These are phyloP conservation scores for Anethum foeniculum DNA, from an alignment of 140 eudicot species.

Conservation along the genomic window DNA sequence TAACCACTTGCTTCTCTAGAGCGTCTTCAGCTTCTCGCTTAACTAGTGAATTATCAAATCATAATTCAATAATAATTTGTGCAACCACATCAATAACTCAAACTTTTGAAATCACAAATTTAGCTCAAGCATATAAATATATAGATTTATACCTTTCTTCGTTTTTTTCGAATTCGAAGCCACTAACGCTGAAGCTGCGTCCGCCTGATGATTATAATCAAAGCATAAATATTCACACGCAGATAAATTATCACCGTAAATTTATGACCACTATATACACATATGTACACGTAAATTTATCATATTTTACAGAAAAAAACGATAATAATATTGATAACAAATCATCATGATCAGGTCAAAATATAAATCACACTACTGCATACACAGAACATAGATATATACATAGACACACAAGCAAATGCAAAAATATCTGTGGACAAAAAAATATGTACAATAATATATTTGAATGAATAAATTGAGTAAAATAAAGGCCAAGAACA, in stretches of 20 bases:
- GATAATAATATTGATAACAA: too few species aligned
- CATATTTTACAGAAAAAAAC: background rate
- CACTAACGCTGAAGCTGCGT: slow-evolving; percentile 12
- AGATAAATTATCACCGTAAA: too few species aligned
- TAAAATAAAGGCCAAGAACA: background rate
- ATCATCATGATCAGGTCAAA: background rate
- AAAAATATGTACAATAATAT: too few species aligned
- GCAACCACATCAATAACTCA: background rate
- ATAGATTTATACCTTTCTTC: slow-evolving; percentile 13
- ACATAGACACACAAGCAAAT: background rate
- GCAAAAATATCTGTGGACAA: too few species aligned
- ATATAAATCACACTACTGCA: background rate
- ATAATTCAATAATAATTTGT: background rate
- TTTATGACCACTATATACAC: background rate
- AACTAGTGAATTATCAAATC: background rate
- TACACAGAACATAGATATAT: background rate
- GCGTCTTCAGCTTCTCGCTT: slow-evolving; percentile 23
- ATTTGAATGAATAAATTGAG: background rate
- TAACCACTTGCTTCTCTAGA: slow-evolving; percentile 13
- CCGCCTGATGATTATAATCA: slow-evolving; percentile 12
- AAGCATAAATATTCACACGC: background rate
- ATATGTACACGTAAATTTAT: background rate
- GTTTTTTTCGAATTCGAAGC: background rate
- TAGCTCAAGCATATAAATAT: background rate
- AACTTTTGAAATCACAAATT: background rate